These are phyloP conservation scores for Fusarium solani-melongenae DNA, from an alignment of 2,329 filamentous ascomycete species.

Conservation along the genomic window DNA sequence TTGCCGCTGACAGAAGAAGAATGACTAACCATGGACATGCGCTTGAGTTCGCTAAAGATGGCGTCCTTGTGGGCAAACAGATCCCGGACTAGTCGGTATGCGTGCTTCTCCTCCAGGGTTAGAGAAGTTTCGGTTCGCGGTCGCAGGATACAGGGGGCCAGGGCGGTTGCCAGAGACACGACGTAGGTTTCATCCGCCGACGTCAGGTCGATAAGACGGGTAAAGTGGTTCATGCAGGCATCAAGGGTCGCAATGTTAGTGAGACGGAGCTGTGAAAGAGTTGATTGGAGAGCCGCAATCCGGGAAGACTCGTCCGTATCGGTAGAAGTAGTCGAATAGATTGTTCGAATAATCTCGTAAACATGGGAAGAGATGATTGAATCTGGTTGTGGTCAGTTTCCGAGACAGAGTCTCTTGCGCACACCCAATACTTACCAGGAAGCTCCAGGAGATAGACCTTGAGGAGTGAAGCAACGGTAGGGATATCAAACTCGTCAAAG, in stretches of 20 bases:
- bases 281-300: constrained; percentile 92
- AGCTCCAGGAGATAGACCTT: constrained; percentile 96
- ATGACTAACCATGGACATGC: constrained; percentile 78
- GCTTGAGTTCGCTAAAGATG: constrained; percentile 96
- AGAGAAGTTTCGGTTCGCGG: constrained; percentile 89
- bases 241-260: constrained; percentile 99
- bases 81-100: constrained; percentile 89
- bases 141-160: constrained; percentile 89
- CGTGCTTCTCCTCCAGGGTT: constrained; percentile 95
- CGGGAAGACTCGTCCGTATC: constrained; percentile 83
- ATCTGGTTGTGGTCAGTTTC: constrained; percentile 65
- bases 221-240: constrained; percentile 98
- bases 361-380: constrained; percentile 98
- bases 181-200: constrained; percentile 93
- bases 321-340: constrained; percentile 85
- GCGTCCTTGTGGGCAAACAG: constrained; percentile 93
- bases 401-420: background rate
- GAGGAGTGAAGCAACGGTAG: constrained; percentile 90
- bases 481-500: constrained; percentile 90
- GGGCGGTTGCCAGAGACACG: constrained; percentile 74
- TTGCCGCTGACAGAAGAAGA: constrained; percentile 66
- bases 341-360: constrained; percentile 98
- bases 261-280: constrained; percentile 90
- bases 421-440: constrained; percentile 72
- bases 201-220: constrained; percentile 93